phyloP scores from a whole-genome alignment of 2,329 filamentous ascomycete species.

The Shiraia bambusicola region DNA sequence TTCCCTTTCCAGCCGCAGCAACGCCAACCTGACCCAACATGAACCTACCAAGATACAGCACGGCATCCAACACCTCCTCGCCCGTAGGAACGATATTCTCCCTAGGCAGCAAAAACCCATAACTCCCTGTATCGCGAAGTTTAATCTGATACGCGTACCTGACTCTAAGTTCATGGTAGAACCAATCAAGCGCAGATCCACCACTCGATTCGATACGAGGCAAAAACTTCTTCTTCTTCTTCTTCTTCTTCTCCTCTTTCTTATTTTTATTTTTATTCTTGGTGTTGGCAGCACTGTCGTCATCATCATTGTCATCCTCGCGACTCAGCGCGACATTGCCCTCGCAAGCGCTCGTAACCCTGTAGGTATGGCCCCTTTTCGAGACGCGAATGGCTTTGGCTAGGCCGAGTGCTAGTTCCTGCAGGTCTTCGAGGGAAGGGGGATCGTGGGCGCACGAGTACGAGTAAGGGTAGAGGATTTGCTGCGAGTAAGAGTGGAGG shows the following conservation, averaged over 20 bases:
- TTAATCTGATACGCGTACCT: slow-evolving; percentile 93
- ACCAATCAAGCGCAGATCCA: slow-evolving; percentile 90
- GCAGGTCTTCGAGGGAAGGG: slow-evolving; percentile 85
- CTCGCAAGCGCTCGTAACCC: slow-evolving; percentile 81
- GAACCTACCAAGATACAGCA: slow-evolving; percentile 82
- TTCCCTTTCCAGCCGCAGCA: slow-evolving; percentile 3
- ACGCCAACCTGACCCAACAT: slow-evolving; percentile 55
- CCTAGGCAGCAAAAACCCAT: slow-evolving; percentile 86
- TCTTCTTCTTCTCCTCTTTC: too few species aligned
- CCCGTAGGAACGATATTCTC: slow-evolving; percentile 88
- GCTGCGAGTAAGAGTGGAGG: slow-evolving; percentile 92
- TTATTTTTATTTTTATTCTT: too few species aligned
- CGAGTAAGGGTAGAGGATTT: slow-evolving; percentile 89
- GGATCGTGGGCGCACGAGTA: slow-evolving; percentile 78
- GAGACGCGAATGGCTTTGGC: slow-evolving; percentile 86
- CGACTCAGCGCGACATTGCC: slow-evolving; percentile 60
- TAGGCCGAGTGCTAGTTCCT: slow-evolving; percentile 85
- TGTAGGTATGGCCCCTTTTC: slow-evolving; percentile 66
- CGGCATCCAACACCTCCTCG: slow-evolving; percentile 79
- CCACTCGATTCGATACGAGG: slow-evolving; percentile 71
- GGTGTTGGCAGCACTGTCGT: too few species aligned
- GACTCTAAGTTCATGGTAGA: slow-evolving; percentile 83
- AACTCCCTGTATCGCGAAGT: slow-evolving; percentile 86
- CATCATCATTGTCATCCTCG: too few species aligned
- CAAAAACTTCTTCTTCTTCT: slow-evolving; percentile 40